A percentile compares a stretch with the other conserved stretches of the same genome.
Conservation (phyloP, 2,329 filamentous ascomycete species). For the Cryoendolithus antarcticus region DNA sequence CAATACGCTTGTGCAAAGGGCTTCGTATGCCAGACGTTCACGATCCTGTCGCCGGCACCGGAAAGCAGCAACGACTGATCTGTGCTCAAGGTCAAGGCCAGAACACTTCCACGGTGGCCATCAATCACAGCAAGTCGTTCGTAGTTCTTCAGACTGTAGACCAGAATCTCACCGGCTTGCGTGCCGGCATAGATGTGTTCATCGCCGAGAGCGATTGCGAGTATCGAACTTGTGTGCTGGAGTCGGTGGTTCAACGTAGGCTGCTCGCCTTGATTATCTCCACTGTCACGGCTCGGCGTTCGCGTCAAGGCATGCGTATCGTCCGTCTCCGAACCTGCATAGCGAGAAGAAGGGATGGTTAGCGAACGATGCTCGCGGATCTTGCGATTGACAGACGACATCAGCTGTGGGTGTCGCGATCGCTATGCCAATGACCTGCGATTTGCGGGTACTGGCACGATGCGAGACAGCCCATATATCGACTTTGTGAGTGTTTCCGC, state of each 20-base stretch:
- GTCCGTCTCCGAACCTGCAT: constrained; percentile 5
- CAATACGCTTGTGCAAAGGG: constrained; percentile 70
- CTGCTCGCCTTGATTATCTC: constrained; percentile 12
- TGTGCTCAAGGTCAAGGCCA: constrained; percentile 69
- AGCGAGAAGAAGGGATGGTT: constrained; percentile 3
- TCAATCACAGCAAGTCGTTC: constrained; percentile 67
- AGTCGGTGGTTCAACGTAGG: constrained; percentile 65
- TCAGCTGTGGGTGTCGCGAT: constrained; percentile 2
- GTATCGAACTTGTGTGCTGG: constrained; percentile 64
- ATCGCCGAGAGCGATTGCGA: constrained; percentile 70
- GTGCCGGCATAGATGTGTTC: constrained; percentile 82
- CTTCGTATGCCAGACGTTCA: constrained; percentile 82
- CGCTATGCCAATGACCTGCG: background rate
- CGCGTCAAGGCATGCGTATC: constrained; percentile 8
- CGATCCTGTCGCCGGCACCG: constrained; percentile 81
- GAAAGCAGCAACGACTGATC: constrained; percentile 73
- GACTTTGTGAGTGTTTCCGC: too few species aligned
- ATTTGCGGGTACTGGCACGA: too few species aligned
- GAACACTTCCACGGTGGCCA: constrained; percentile 82
- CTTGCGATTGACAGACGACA: constrained; percentile 3
- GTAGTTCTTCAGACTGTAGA: constrained; percentile 83
- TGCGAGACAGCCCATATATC: too few species aligned
- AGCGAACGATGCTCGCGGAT: constrained; percentile 5
- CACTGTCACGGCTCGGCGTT: constrained; percentile 13
- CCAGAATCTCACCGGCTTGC: constrained; percentile 81